Conservation (phyloP, 345 rosid genomes). For the Kernera saxatilis region DNA sequence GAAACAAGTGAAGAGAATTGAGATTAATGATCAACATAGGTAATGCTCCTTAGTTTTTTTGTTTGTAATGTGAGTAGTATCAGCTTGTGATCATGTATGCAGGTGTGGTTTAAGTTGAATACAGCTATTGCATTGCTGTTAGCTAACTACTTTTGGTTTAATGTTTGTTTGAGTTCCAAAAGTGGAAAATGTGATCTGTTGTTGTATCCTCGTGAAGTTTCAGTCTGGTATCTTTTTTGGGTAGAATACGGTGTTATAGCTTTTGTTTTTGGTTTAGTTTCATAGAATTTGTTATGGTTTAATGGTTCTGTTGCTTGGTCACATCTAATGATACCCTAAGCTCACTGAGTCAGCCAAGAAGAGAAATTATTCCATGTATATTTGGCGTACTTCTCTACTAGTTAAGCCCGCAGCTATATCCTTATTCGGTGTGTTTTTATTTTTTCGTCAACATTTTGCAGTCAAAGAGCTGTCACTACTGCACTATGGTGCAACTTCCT, state of each 20-base stretch:
- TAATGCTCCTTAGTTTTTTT: slow-evolving; percentile 8
- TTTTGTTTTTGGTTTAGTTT: neutral
- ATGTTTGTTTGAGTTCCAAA: neutral
- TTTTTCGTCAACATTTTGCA: slow-evolving; percentile 29
- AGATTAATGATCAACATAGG: slow-evolving; percentile 76
- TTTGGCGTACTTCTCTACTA: neutral
- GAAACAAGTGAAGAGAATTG: slow-evolving; percentile 65
- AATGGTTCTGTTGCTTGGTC: neutral
- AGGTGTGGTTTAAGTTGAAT: neutral
- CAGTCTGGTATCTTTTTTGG: neutral
- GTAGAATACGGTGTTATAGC: neutral
- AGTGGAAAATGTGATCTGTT: neutral
- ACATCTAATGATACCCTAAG: too few species aligned
- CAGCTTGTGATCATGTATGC: neutral
- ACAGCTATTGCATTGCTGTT: neutral
- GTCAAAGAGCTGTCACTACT: slow-evolving; percentile 96
- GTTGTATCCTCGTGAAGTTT: neutral
- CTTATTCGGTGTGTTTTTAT: neutral
- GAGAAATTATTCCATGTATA: neutral
- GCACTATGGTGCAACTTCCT: slow-evolving; percentile 98
- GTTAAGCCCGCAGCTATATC: neutral
- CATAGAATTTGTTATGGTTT: neutral
- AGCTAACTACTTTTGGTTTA: neutral
- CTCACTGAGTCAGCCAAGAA: too few species aligned
- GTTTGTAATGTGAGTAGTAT: neutral